These are phyloP conservation scores for Sporothrix brasiliensis DNA, from an alignment of 2,329 filamentous ascomycete genomes.

Conservation along the genomic window DNA sequence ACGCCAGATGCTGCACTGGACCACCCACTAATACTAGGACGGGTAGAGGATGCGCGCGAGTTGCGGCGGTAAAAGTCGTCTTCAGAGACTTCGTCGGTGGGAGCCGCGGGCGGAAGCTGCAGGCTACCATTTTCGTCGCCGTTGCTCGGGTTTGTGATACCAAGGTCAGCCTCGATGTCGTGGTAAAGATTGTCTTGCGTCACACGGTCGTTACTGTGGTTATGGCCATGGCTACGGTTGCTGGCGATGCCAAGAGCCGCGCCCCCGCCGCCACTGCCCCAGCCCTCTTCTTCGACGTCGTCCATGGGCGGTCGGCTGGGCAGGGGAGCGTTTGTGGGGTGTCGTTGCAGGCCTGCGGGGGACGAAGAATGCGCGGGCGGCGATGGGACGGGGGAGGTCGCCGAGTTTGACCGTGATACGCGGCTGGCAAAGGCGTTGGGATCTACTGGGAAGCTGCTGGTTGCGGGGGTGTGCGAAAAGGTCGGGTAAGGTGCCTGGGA, in stretches of 20 bases:
- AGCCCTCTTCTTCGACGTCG: slow-evolving; percentile 49
- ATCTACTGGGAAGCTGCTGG: slow-evolving; percentile 55
- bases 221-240: slow-evolving; percentile 8
- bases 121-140: slow-evolving; percentile 53
- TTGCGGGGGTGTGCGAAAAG: slow-evolving; percentile 57
- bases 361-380: slow-evolving; percentile 49
- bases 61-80: slow-evolving; percentile 41
- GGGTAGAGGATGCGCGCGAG: slow-evolving; percentile 54
- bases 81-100: slow-evolving; percentile 16
- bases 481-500: slow-evolving; percentile 57
- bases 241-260: slow-evolving; percentile 27
- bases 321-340: slow-evolving; percentile 63
- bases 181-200: slow-evolving; percentile 60
- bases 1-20: slow-evolving; percentile 48
- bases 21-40: slow-evolving; percentile 42
- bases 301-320: slow-evolving; percentile 56
- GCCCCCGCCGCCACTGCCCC: slow-evolving; percentile 36
- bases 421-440: slow-evolving; percentile 51
- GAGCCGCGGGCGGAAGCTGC: slow-evolving; percentile 35
- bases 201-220: slow-evolving; percentile 41
- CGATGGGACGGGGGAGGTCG: slow-evolving; percentile 52
- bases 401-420: slow-evolving; percentile 54
- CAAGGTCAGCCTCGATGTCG: slow-evolving; percentile 60
- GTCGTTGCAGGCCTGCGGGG: slow-evolving; percentile 55
- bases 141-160: slow-evolving; percentile 51